phyloP scores from a whole-genome alignment of 2,329 filamentous ascomycete genomes.

The Exophiala aquamarina region DNA sequence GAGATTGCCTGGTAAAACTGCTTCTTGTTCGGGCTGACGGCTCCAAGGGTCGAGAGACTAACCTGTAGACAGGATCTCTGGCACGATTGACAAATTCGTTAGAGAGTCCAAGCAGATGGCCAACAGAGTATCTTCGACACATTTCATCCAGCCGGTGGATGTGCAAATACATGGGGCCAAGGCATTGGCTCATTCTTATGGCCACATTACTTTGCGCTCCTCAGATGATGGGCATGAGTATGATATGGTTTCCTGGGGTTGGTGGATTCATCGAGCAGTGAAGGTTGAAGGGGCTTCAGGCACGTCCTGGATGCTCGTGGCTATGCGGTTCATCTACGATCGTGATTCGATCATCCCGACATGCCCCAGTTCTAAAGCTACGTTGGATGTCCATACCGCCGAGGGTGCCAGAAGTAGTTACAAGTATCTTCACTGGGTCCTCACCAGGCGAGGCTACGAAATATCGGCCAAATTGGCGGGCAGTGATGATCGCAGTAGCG shows the following conservation, averaged over 20 bases:
- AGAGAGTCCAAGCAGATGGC: neutral
- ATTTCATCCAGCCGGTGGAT: conserved; percentile 4
- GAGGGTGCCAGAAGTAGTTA: neutral
- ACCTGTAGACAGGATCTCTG: conserved; percentile 9
- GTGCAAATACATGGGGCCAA: conserved; percentile 6
- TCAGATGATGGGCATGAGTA: conserved; percentile 8
- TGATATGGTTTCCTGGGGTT: neutral
- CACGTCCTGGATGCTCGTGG: conserved; percentile 18
- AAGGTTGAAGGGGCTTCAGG: neutral
- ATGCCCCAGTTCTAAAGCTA: neutral
- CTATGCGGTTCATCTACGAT: conserved; percentile 20
- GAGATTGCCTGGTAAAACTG: conserved; percentile 18
- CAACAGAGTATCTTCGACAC: neutral
- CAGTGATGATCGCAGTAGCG: neutral
- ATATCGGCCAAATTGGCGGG: neutral
- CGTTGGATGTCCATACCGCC: neutral
- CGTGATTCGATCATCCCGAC: neutral
- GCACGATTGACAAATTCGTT: conserved; percentile 13
- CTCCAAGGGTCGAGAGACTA: neutral
- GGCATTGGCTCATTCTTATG: conserved; percentile 12
- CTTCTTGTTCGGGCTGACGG: too few relatives aligned
- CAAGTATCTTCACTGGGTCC: neutral
- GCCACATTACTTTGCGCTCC: conserved; percentile 13
- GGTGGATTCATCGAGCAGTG: neutral
- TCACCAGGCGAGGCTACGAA: neutral